Evolutionary conservation across 202 grass and related monocot species (phyloP), one percentile per base, ranked within the genome.

Genomic region (Setaria viridis): DNA sequence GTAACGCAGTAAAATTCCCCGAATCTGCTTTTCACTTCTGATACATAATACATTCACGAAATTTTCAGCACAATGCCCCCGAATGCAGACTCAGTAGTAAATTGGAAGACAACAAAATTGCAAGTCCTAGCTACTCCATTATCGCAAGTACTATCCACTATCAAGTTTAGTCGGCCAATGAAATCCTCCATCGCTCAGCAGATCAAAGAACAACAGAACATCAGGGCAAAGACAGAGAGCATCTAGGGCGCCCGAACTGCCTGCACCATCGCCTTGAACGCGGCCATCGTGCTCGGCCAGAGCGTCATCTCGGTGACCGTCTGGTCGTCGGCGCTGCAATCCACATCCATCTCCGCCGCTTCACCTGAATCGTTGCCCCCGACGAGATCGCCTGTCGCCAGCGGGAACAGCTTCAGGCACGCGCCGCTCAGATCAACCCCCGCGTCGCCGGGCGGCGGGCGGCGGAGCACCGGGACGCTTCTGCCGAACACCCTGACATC

Each of bases 381-480:
- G 50, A 30, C 8, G 41, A 82, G 29, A 46, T 79, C 84, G n/a
- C 74, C 68, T 15, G 84, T 12, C 33, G 75, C 74, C 59, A 83
- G 32, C 76, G 87, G 88, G 9, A 90, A 83, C 67, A 87, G 67
- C 16, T 59, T 1, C 5, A 72, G 39, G 54, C 80, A 60, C 67
- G 29, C 2, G 37, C 12, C 78, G 20, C 33, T 41, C 45, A 66
- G 60, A 41, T 32, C 66, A 41, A 14, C 51, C 2, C 12, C 79
- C 11, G 17, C 17, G 35, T n/a, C 74, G 74, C 3, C 54, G 20
- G 20, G 11, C 50, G 8, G 13, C 20, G 3, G 64, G 8, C 3
- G 35, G 65, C 4, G n/a, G 65, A 11, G 66, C 48, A 29, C 33
- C 13, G 34, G 34, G 11, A 0, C 2, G 51, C 0, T 14, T 14